Conservation (phyloP, 2,329 filamentous ascomycete species). For the Coniochaeta prunicola region DNA sequence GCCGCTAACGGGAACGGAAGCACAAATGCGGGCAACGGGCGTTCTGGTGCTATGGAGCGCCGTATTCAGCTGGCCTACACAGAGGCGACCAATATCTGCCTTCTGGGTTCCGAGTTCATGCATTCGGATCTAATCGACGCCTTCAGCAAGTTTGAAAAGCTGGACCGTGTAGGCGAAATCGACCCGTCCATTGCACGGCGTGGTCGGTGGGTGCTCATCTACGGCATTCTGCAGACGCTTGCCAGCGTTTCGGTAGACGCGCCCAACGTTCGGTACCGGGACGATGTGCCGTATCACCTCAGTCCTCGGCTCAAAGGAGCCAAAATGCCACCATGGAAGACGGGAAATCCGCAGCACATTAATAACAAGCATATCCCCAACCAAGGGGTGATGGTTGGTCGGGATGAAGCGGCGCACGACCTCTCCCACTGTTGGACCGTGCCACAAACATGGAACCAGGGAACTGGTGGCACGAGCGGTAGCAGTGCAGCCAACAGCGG, state of each 20-base stretch:
- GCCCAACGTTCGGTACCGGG: conserved; percentile 42
- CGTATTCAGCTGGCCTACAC: conserved; percentile 50
- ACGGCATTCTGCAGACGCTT: conserved; percentile 52
- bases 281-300: conserved; percentile 50
- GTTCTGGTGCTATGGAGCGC: conserved; percentile 31
- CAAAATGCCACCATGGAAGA: conserved; percentile 48
- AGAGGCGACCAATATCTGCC: conserved; percentile 52
- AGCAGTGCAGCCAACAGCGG: conserved; percentile 14
- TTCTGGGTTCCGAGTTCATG: conserved; percentile 43
- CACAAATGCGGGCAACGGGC: conserved; percentile 10
- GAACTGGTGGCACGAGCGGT: conserved; percentile 3
- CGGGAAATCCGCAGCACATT: conserved; percentile 9
- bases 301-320: conserved; percentile 44
- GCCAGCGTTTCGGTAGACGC: conserved; percentile 52
- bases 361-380: conserved; percentile 10
- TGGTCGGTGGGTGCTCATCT: conserved; percentile 55
- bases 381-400: neutral
- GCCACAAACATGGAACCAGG: conserved; percentile 29
- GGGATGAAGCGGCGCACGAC: conserved; percentile 36
- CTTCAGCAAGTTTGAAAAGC: conserved; percentile 50
- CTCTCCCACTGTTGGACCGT: conserved; percentile 46
- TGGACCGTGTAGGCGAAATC: conserved; percentile 39
- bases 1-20: conserved; percentile 13
- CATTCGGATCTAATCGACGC: conserved; percentile 48
- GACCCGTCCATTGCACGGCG: conserved; percentile 49